These are phyloP conservation scores for Claviceps fusiformis DNA, from an alignment of 2,329 filamentous ascomycete species.

Conservation along the genomic window DNA sequence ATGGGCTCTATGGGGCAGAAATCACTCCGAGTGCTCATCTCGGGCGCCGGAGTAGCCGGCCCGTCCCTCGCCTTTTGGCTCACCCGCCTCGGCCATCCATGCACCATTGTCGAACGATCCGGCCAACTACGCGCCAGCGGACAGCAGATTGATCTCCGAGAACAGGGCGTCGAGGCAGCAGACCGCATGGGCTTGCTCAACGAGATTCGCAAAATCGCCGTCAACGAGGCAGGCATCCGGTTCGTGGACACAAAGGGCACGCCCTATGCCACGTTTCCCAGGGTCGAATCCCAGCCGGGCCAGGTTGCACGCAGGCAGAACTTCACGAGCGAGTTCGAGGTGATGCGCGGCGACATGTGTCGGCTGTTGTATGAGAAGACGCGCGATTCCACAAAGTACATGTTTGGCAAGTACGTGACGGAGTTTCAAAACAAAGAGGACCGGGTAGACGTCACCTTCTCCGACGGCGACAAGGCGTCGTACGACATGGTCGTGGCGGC, in stretches of 20 bases:
- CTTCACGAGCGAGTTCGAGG: slow-evolving; percentile 43
- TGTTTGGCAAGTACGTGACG: slow-evolving; percentile 18
- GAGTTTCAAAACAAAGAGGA: slow-evolving; percentile 16
- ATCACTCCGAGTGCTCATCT: slow-evolving; percentile 32
- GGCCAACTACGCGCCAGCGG: slow-evolving; percentile 23
- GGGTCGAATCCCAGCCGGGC: slow-evolving; percentile 20
- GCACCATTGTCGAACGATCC: slow-evolving; percentile 31
- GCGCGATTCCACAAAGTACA: slow-evolving; percentile 13
- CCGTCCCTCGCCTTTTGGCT: slow-evolving; percentile 29
- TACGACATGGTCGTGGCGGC: slow-evolving; percentile 42
- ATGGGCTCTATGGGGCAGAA: slow-evolving; percentile 9
- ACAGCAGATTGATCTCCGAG: slow-evolving; percentile 32
- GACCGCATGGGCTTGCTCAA: slow-evolving; percentile 26
- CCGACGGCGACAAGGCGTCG: slow-evolving; percentile 24
- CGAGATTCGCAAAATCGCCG: slow-evolving; percentile 21
- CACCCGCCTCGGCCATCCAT: slow-evolving; percentile 20
- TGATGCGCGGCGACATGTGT: slow-evolving; percentile 44
- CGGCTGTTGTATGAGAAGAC: slow-evolving; percentile 32
- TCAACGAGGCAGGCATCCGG: slow-evolving; percentile 33
- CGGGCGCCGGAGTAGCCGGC: slow-evolving; percentile 32
- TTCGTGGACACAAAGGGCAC: slow-evolving; percentile 28
- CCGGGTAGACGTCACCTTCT: slow-evolving; percentile 25
- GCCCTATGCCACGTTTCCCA: slow-evolving; percentile 23
- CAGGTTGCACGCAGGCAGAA: slow-evolving; percentile 23
- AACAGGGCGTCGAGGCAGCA: slow-evolving; percentile 25